Evolutionary conservation across 345 rosid species (phyloP), one percentile per base, ranked within the genome.

Genomic region (Sonneratia alba): DNA sequence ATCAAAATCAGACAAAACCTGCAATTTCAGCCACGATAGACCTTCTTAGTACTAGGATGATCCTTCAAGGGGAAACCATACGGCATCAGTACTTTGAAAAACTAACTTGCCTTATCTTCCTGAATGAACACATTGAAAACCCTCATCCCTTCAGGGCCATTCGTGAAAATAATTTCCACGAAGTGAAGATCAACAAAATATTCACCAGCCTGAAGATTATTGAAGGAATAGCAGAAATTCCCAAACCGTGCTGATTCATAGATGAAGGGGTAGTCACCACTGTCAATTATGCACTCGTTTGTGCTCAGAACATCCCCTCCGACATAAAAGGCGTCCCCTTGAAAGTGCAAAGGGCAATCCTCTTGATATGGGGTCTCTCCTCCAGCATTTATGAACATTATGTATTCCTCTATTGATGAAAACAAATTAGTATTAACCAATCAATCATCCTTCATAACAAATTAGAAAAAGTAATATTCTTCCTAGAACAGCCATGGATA

Each of bases 101-200:
- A 27, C 5, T 70, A 59, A 68, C 87, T 87, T 84, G 73, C 98
- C 96, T 88, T 89, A 66, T 91, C 98, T 77, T 86, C 97, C 82
- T 91, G 97, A 70, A 94, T 80, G 79, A 87, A 89, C 63, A 88
- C 96, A 72, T 91, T 81, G 79, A 94, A 94, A 1, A 89, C 91
- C 78, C 98, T 81, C 73, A 91, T 90, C 79, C 95, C 98, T 80
- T 84, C 89, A 66, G 98, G 97, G 73, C 96, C 97, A 77, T 83
- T 83, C 18, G 89, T 87, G 59, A 90, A 89, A 73, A 95, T 80
- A 59, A 95, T 95, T 87, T 92, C 98, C 0, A 88, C 89, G 12
- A 95, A 95, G 81, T 95, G 97, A 67, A 95, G 88, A 79, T 95
- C 98, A 71, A 95, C 76, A 3, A 84, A 81, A 75, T 92, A 92